These are phyloP conservation scores for Odonthalia washingtoniensis DNA, from an alignment of 31 red algal genomes.

Conservation along the genomic window DNA sequence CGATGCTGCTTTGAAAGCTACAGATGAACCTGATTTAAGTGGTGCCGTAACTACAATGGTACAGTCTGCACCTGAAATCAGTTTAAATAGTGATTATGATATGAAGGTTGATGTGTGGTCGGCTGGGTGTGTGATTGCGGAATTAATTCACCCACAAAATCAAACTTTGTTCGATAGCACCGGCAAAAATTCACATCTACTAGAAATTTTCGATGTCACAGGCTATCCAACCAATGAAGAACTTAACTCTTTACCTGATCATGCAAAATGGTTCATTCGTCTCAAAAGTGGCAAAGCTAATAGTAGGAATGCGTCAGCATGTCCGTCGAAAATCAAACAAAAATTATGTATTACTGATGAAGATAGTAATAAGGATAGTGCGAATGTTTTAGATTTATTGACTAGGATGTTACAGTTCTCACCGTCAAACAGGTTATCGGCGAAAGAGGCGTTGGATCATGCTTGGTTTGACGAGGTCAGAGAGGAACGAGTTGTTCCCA, in stretches of 20 bases:
- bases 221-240: conserved; percentile 71
- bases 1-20: neutral
- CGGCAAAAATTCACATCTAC: conserved; percentile 72
- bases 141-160: conserved; percentile 73
- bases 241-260: conserved; percentile 33
- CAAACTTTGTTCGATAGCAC: conserved; percentile 80
- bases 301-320: conserved; percentile 22
- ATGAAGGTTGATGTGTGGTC: conserved; percentile 98
- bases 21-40: conserved; percentile 51
- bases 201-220: conserved; percentile 78
- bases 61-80: conserved; percentile 94
- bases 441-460: conserved; percentile 66
- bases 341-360: conserved; percentile 15
- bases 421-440: conserved; percentile 64
- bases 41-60: conserved; percentile 83
- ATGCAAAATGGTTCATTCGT: conserved; percentile 39
- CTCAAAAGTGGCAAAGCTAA: conserved; percentile 21
- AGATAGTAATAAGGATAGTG: too few species aligned
- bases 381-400: conserved; percentile 68
- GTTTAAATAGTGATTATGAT: conserved; percentile 79
- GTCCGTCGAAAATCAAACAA: conserved; percentile 46
- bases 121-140: conserved; percentile 92
- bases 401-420: conserved; percentile 72
- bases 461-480: conserved; percentile 82
- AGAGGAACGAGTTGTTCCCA: neutral